phyloP scores from a whole-genome alignment of 768 basidiomycete genomes.

The Auricularia auricula-judae region DNA sequence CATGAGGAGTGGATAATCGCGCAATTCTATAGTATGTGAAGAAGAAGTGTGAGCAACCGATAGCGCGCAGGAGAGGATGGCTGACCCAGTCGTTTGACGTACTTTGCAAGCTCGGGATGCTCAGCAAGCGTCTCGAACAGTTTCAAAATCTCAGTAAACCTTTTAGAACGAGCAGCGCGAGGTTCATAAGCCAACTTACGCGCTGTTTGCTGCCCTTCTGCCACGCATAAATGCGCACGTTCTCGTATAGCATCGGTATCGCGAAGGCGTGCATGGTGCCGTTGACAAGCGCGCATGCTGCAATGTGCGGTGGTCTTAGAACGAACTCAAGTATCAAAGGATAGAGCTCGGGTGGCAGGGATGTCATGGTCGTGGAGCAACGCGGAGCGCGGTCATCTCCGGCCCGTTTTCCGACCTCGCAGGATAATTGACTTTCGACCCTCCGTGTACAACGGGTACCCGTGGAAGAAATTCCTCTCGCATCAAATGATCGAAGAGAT shows the following conservation, averaged over 20 bases:
- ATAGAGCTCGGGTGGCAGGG: constrained; percentile 54
- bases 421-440: too few relatives aligned
- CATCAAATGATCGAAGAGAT: too few relatives aligned
- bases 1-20: not conserved
- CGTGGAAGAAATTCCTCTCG: too few relatives aligned
- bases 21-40: not conserved
- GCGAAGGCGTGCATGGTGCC: constrained; percentile 43
- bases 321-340: constrained; percentile 43
- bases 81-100: constrained; percentile 51
- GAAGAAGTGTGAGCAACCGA: not conserved
- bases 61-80: not conserved
- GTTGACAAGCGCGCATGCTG: constrained; percentile 44
- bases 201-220: constrained; percentile 56
- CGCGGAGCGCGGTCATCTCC: too few relatives aligned
- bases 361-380: not conserved
- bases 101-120: constrained; percentile 42
- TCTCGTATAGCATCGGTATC: constrained; percentile 41
- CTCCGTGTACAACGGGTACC: too few relatives aligned
- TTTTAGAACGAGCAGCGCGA: not conserved
- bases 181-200: not conserved
- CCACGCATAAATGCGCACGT: constrained; percentile 59
- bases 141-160: constrained; percentile 37
- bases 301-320: constrained; percentile 40
- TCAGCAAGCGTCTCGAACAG: constrained; percentile 52
- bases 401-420: too few relatives aligned